Conservation (phyloP, 2,329 filamentous ascomycete species). For the Alternaria panax region DNA sequence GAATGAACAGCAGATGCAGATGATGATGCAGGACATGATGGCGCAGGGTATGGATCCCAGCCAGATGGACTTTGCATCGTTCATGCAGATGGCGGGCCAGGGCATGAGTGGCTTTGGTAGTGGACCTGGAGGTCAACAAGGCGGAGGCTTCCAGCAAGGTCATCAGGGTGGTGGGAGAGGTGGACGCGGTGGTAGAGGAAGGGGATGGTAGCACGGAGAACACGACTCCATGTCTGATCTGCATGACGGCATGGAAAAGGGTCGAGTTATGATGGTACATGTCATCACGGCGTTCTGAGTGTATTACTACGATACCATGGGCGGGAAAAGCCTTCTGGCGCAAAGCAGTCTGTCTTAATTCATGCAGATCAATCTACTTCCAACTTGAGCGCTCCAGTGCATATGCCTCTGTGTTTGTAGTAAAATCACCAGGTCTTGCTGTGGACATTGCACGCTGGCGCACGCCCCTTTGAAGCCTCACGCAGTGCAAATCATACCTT, state of each 20-base stretch:
- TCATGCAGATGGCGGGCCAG: conserved; percentile 47
- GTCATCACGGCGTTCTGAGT: conserved; percentile 28
- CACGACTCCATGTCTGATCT: neutral
- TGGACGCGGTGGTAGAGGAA: conserved; percentile 32
- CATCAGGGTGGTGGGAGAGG: conserved; percentile 41
- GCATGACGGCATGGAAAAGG: neutral
- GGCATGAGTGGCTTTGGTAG: conserved; percentile 40
- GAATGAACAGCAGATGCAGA: conserved; percentile 66
- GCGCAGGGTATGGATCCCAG: conserved; percentile 58
- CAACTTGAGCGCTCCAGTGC: neutral
- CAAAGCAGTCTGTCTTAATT: conserved; percentile 14
- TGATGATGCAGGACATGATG: conserved; percentile 62
- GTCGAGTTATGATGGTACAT: conserved; percentile 1
- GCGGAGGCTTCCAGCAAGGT: conserved; percentile 39
- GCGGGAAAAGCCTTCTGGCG: conserved; percentile 17
- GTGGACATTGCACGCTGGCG: neutral
- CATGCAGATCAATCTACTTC: conserved; percentile 11
- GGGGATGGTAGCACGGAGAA: conserved; percentile 28
- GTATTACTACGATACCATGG: conserved; percentile 32
- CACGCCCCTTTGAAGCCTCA: neutral
- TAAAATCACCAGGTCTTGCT: neutral
- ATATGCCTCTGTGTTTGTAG: neutral
- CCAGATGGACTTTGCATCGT: conserved; percentile 45
- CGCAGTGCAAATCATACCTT: neutral
- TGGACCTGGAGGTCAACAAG: conserved; percentile 33